Evolutionary conservation across 768 basidiomycete genomes (phyloP).

Genomic region (Myochromella boudieri): DNA sequence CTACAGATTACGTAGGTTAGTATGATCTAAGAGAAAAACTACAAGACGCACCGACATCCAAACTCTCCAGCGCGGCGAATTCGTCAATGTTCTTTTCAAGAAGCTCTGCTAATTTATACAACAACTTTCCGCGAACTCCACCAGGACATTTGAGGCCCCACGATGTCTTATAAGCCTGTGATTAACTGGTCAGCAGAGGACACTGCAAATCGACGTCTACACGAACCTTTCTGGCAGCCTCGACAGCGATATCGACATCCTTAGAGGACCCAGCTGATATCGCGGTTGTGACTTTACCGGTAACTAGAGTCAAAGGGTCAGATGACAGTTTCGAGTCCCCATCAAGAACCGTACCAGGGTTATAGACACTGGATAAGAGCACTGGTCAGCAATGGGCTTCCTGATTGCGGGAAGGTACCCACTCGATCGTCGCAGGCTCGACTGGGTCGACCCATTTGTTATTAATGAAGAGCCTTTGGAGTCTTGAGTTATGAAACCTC

Average conservation of each 20-base stretch:
- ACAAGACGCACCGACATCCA: slow-evolving; percentile 22
- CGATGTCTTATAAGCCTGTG: slow-evolving; percentile 43
- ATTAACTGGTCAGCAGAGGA: too few relatives aligned
- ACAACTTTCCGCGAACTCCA: slow-evolving; percentile 21
- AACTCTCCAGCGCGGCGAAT: slow-evolving; percentile 27
- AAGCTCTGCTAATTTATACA: slow-evolving; percentile 32
- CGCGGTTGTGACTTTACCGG: slow-evolving; percentile 53
- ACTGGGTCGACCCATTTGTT: slow-evolving; percentile 56
- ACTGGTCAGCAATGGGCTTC: too few relatives aligned
- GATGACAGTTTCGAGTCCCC: too few relatives aligned
- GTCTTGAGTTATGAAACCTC: background rate
- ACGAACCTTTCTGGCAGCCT: slow-evolving; percentile 50
- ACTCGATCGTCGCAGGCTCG: slow-evolving; percentile 57
- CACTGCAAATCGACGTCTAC: too few relatives aligned
- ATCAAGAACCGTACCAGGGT: slow-evolving; percentile 28
- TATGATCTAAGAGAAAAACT: background rate
- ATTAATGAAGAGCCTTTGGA: slow-evolving; percentile 52
- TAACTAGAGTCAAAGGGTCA: slow-evolving; percentile 43
- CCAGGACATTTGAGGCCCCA: slow-evolving; percentile 70
- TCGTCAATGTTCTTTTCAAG: slow-evolving; percentile 27
- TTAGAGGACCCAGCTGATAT: slow-evolving; percentile 53
- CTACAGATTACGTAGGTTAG: slow-evolving; percentile 22
- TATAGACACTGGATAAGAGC: slow-evolving; percentile 21
- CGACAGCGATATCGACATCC: slow-evolving; percentile 69
- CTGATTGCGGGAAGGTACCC: too few relatives aligned